phyloP scores from a whole-genome alignment of 257 asterid genomes.

The Cruciata laevipes region DNA sequence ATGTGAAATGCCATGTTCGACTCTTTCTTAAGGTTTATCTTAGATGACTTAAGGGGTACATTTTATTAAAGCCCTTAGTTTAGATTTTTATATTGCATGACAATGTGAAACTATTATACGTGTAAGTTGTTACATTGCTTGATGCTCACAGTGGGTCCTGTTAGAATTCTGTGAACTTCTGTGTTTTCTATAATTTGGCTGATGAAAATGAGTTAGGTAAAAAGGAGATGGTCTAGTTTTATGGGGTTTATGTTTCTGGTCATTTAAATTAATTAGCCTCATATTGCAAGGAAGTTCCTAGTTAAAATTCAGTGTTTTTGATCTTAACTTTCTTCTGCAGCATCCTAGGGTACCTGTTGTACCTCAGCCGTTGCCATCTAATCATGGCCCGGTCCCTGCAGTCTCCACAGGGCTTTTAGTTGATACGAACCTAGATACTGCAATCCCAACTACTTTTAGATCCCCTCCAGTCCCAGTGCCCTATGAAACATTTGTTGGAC shows the following conservation, averaged over 20 bases:
- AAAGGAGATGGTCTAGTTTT: neutral
- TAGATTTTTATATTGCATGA: neutral
- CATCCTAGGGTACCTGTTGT: conserved; percentile 56
- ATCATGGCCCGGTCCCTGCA: conserved; percentile 42
- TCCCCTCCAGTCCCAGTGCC: conserved; percentile 85
- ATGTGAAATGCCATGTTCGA: neutral
- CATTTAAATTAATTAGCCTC: neutral
- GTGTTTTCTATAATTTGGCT: neutral
- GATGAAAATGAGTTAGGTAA: neutral
- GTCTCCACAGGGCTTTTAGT: conserved; percentile 64
- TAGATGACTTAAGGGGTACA: neutral
- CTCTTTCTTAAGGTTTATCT: neutral
- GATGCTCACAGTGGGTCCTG: neutral
- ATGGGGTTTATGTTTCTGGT: neutral
- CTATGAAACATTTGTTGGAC: conserved; percentile 45
- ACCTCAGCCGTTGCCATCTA: conserved; percentile 55
- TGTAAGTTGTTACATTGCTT: neutral
- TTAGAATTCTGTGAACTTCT: neutral
- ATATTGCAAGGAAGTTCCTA: neutral
- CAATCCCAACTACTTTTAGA: conserved; percentile 69
- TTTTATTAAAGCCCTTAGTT: neutral
- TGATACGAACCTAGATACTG: conserved; percentile 81
- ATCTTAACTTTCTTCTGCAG: conserved; percentile 36
- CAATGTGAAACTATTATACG: neutral
- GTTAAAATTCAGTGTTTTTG: conserved; percentile 3